A percentile compares a stretch with the other conserved stretches of the same genome.
These are phyloP conservation scores for Fagopyrum tataricum DNA, from an alignment of 148 eudicot genomes.

Conservation along the genomic window DNA sequence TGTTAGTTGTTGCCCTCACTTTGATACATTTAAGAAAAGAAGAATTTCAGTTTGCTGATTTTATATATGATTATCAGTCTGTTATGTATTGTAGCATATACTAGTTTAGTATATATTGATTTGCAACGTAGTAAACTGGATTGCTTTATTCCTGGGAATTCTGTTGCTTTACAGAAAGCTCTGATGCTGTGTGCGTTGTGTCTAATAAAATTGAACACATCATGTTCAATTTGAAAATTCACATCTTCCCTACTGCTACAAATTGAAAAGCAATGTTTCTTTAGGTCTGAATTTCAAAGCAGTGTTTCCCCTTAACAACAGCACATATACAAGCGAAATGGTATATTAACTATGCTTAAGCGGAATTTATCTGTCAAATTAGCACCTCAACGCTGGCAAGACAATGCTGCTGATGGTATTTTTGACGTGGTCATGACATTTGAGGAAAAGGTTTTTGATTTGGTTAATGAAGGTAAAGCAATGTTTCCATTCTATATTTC, in stretches of 20 bases:
- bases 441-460: slow-evolving; percentile 91
- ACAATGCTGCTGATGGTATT: slow-evolving; percentile 77
- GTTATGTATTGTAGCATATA: neutral
- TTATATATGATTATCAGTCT: neutral
- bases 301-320: slow-evolving; percentile 21
- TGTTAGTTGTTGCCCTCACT: neutral
- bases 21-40: neutral
- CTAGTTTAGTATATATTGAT: neutral
- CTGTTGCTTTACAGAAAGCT: neutral
- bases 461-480: slow-evolving; percentile 85
- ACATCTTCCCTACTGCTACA: neutral
- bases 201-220: neutral
- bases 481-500: neutral
- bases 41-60: neutral
- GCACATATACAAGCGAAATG: slow-evolving; percentile 77
- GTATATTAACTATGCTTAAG: slow-evolving; percentile 91
- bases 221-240: neutral
- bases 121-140: neutral
- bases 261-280: neutral
- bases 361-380: slow-evolving; percentile 67
- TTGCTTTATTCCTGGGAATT: neutral
- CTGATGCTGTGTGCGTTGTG: neutral
- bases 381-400: slow-evolving; percentile 99
- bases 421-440: slow-evolving; percentile 84
- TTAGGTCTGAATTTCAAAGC: neutral